A percentile compares a stretch with the other conserved stretches of the same genome.
phyloP scores from a whole-genome alignment of 2,329 filamentous ascomycete genomes.

The Trichoderma simmonsii region DNA sequence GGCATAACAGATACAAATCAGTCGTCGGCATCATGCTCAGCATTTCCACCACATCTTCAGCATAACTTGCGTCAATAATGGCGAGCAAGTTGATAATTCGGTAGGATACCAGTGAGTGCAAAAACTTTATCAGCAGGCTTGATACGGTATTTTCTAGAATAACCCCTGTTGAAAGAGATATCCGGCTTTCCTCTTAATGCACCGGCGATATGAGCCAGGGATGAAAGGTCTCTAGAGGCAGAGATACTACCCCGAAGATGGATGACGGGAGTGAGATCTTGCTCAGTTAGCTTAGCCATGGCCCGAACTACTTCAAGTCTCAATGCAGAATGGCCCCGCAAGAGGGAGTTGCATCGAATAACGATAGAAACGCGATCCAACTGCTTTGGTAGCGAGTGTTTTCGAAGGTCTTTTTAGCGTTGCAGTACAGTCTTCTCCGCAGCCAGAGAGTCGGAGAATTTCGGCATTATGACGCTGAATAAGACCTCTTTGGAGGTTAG shows the following conservation, averaged over 20 bases:
- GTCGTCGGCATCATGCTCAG: background rate
- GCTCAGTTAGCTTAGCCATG: background rate
- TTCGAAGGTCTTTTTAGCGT: background rate
- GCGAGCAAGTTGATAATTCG: background rate
- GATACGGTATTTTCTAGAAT: background rate
- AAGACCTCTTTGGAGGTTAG: background rate
- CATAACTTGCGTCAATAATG: background rate
- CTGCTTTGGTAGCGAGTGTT: background rate
- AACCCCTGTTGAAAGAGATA: background rate
- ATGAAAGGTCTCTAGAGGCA: background rate
- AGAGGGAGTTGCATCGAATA: background rate
- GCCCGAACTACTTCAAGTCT: background rate
- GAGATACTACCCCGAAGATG: background rate
- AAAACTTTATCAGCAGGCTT: background rate
- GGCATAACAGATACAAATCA: background rate
- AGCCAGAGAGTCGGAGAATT: background rate
- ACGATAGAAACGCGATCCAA: background rate
- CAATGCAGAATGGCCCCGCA: background rate
- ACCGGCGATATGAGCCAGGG: background rate
- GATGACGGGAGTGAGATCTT: background rate
- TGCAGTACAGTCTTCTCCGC: background rate
- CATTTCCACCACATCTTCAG: background rate
- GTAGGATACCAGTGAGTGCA: background rate
- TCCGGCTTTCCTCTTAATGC: background rate
- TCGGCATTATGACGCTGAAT: background rate